A percentile compares a stretch with the other conserved stretches of the same genome.
Evolutionary conservation across 2,329 filamentous ascomycete genomes (phyloP).

Genomic region (Dactylellina sp.): DNA sequence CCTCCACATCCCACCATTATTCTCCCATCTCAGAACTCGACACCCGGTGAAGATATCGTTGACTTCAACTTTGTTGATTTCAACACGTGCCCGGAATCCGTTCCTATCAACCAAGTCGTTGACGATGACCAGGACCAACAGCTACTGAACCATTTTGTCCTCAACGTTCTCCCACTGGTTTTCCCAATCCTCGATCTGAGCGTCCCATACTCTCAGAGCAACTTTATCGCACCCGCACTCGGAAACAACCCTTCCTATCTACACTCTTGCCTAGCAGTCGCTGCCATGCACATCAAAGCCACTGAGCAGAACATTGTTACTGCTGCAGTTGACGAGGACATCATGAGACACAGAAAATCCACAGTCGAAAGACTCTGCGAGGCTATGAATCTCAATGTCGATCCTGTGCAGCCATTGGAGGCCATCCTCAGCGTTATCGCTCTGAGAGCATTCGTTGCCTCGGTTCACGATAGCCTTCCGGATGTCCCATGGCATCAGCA

Average conservation of each 20-base stretch:
- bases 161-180: constrained; percentile 85
- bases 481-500: constrained; percentile 98
- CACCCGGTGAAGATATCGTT: constrained; percentile 54
- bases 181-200: constrained; percentile 93
- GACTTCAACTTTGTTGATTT: constrained; percentile 56
- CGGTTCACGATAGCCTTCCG: constrained; percentile 82
- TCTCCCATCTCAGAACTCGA: constrained; percentile 49
- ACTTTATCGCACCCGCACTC: constrained; percentile 86
- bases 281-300: constrained; percentile 90
- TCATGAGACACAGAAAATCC: constrained; percentile 89
- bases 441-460: constrained; percentile 88
- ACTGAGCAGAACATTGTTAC: constrained; percentile 72
- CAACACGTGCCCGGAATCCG: constrained; percentile 50
- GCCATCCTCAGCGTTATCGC: constrained; percentile 95
- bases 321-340: constrained; percentile 78
- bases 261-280: constrained; percentile 93
- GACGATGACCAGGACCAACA: constrained; percentile 84
- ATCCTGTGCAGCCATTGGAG: constrained; percentile 90
- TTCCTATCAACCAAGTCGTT: constrained; percentile 65
- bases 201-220: constrained; percentile 83
- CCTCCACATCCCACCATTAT: constrained; percentile 50
- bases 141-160: constrained; percentile 89
- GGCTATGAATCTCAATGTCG: constrained; percentile 79
- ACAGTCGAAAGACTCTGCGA: constrained; percentile 88
- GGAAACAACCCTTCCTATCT: constrained; percentile 93